phyloP scores from a whole-genome alignment of 2,329 filamentous ascomycete species.

The Penicillium sp. region DNA sequence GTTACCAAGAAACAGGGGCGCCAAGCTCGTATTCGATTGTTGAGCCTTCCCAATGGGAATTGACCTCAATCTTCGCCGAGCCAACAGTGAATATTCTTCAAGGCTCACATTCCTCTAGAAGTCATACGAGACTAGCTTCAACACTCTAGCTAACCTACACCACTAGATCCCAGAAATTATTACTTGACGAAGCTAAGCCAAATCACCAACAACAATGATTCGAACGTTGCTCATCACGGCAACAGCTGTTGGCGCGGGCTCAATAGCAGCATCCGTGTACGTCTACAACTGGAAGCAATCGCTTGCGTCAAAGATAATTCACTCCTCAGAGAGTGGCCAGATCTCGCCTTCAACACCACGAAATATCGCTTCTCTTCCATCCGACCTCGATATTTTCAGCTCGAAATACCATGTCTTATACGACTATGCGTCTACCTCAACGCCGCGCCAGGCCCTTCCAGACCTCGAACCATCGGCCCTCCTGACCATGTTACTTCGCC shows the following conservation, averaged over 20 bases:
- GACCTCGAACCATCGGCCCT: conserved; percentile 24
- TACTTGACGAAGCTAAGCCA: neutral
- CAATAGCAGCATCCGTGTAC: conserved; percentile 8
- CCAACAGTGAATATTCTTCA: neutral
- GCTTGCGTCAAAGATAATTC: neutral
- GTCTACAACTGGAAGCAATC: conserved; percentile 2
- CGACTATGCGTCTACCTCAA: conserved; percentile 29
- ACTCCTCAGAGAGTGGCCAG: conserved; percentile 7
- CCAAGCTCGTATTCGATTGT: conserved; percentile 9
- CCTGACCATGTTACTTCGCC: conserved; percentile 36
- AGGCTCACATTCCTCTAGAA: neutral
- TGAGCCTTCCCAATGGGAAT: neutral
- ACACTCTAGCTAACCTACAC: neutral
- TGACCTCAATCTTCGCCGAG: neutral
- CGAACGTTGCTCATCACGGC: conserved; percentile 1
- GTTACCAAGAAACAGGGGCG: neutral
- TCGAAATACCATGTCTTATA: conserved; percentile 28
- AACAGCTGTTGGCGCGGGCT: conserved; percentile 1
- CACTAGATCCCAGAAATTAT: neutral
- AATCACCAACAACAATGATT: neutral
- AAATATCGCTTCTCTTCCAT: conserved; percentile 32
- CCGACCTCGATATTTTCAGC: conserved; percentile 21
- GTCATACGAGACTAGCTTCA: neutral
- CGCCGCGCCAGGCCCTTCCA: conserved; percentile 28
- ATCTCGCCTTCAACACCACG: conserved; percentile 13